phyloP scores from a whole-genome alignment of 768 basidiomycete genomes.

The Pleurotus salmoneostramineus region DNA sequence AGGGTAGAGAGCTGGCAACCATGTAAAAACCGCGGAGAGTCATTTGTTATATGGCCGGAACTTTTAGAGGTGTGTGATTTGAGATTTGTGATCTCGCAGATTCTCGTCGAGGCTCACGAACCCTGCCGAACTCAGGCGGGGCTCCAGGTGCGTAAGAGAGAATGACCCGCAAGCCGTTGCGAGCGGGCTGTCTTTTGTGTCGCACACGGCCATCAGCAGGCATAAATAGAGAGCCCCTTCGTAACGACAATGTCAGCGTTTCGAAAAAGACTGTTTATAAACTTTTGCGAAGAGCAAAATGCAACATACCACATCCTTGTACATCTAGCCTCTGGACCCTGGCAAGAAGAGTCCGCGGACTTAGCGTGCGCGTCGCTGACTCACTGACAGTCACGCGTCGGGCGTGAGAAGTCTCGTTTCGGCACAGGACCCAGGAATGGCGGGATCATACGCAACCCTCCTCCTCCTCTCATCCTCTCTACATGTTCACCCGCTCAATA shows the following conservation, averaged over 20 bases:
- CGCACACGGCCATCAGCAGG: too few relatives aligned
- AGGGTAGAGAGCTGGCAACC: background rate
- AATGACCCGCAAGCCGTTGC: background rate
- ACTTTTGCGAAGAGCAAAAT: too few relatives aligned
- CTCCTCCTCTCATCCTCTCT: slow-evolving; percentile 18
- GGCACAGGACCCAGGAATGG: background rate
- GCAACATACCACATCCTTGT: too few relatives aligned
- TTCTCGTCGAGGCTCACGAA: background rate
- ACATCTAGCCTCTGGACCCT: too few relatives aligned
- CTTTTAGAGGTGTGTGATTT: background rate
- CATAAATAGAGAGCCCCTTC: too few relatives aligned
- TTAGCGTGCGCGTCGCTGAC: too few relatives aligned
- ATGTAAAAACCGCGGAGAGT: background rate
- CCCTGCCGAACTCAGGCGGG: background rate
- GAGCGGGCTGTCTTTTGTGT: background rate
- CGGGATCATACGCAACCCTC: background rate
- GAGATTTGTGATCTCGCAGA: background rate
- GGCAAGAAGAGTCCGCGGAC: too few relatives aligned
- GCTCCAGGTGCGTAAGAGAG: background rate
- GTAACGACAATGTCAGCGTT: background rate
- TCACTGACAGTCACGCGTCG: too few relatives aligned
- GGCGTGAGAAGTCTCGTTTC: background rate
- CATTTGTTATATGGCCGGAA: background rate
- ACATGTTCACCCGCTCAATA: slow-evolving; percentile 65
- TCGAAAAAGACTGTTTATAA: too few relatives aligned